Conservation (phyloP, 192 early-diverging fungal genomes). For the Spizellomyces punctatus region DNA sequence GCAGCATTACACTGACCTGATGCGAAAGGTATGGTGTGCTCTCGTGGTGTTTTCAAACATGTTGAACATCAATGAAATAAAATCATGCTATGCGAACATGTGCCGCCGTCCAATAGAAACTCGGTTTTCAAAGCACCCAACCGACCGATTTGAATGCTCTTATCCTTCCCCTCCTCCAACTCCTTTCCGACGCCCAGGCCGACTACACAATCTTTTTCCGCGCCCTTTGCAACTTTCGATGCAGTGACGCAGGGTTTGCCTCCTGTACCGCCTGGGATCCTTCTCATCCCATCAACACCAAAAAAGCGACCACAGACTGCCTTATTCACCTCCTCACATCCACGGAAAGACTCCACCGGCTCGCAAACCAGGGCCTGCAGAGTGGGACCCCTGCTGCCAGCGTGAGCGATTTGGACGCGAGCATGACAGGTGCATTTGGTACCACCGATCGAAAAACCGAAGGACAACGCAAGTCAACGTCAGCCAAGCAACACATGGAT, state of each 20-base stretch:
- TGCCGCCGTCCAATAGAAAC: slow-evolving; percentile 23
- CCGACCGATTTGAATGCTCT: slow-evolving; percentile 52
- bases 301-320: not conserved
- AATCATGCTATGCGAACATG: not conserved
- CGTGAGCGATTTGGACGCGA: slow-evolving; percentile 7
- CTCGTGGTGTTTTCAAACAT: not conserved
- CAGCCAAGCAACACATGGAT: not conserved
- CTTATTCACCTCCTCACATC: not conserved
- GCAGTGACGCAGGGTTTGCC: slow-evolving; percentile 33
- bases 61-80: not conserved
- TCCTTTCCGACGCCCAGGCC: slow-evolving; percentile 61
- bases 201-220: slow-evolving; percentile 83
- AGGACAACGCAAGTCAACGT: slow-evolving; percentile 4
- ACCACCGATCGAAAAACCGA: not conserved
- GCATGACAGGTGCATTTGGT: slow-evolving; percentile 16
- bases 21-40: slow-evolving; percentile 45
- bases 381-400: slow-evolving; percentile 3
- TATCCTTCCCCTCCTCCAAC: slow-evolving; percentile 68
- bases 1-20: slow-evolving; percentile 49
- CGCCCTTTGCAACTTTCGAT: slow-evolving; percentile 51
- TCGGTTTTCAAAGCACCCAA: slow-evolving; percentile 29
- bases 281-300: not conserved
- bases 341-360: not conserved
- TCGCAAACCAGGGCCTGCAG: slow-evolving; percentile 4
- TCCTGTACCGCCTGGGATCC: slow-evolving; percentile 24